phyloP scores from a whole-genome alignment of 2,329 filamentous ascomycete genomes.

The Stylonectria norvegica region DNA sequence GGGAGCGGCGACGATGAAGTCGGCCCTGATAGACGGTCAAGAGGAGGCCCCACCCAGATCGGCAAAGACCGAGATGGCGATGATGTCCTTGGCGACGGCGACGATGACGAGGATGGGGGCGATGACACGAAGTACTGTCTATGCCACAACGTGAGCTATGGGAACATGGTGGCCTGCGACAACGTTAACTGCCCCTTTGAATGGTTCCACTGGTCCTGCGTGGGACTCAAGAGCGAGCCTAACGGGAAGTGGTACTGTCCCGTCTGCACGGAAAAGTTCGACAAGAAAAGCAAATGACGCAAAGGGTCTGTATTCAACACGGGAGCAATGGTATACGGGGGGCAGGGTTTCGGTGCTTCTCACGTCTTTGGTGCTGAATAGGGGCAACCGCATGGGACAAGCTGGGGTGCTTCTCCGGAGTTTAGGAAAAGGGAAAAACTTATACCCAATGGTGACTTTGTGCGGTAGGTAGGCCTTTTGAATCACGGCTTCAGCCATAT shows the following conservation, averaged over 20 bases:
- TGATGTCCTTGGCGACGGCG: constrained; percentile 52
- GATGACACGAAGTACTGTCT: constrained; percentile 80
- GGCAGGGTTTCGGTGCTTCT: too few species aligned
- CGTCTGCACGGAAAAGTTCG: constrained; percentile 53
- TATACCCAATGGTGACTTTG: too few species aligned
- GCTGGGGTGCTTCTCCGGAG: too few species aligned
- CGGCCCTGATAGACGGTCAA: constrained; percentile 30
- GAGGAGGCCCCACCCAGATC: constrained; percentile 32
- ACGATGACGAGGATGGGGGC: constrained; percentile 67
- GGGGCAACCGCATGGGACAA: neutral
- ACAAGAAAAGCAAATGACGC: constrained; percentile 37
- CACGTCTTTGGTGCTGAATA: constrained; percentile 1
- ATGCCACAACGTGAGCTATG: constrained; percentile 79
- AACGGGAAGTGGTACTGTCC: constrained; percentile 67
- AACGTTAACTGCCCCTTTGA: constrained; percentile 77
- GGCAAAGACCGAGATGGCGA: constrained; percentile 45
- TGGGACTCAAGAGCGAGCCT: constrained; percentile 65
- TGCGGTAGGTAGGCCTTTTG: neutral
- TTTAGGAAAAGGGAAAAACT: neutral
- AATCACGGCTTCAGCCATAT: too few species aligned
- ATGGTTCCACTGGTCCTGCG: constrained; percentile 84
- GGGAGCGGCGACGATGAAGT: constrained; percentile 52
- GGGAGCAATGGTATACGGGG: constrained; percentile 1
- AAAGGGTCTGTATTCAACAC: too few species aligned
- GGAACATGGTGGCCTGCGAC: constrained; percentile 87